Evolutionary conservation across 1,284 basidiomycete genomes (phyloP).

Genomic region (Trichosporon ovoides): DNA sequence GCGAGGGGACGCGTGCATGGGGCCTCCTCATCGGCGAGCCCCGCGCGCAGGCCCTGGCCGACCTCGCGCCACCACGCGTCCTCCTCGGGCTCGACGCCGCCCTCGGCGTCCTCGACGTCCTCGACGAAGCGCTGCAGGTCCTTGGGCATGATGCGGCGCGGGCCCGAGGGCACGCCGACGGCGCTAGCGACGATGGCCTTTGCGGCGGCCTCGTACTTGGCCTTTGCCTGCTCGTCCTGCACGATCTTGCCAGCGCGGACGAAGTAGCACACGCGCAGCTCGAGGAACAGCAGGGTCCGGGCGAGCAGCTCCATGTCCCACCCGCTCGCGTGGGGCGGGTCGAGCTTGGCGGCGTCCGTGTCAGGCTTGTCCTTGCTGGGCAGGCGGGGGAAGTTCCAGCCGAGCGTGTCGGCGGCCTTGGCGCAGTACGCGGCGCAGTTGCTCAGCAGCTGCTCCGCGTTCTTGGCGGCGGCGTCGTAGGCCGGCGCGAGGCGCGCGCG

Average conservation of each 20-base stretch:
- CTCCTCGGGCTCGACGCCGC: conserved; percentile 12
- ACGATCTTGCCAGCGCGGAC: conserved; percentile 12
- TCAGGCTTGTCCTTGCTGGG: conserved; percentile 10
- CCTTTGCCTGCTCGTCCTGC: conserved; percentile 5
- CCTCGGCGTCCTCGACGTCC: conserved; percentile 36
- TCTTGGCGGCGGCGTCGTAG: conserved; percentile 39
- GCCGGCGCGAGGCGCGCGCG: conserved; percentile 30
- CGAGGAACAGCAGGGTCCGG: conserved; percentile 21
- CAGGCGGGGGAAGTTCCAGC: conserved; percentile 29
- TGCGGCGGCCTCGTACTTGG: conserved; percentile 19
- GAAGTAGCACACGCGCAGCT: conserved; percentile 30
- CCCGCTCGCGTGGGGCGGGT: conserved; percentile 30
- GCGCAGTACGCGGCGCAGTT: conserved; percentile 39
- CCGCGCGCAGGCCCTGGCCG: conserved; percentile 1
- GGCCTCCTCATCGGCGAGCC: conserved; percentile 6
- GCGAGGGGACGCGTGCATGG: not conserved
- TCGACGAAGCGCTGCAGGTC: conserved; percentile 34
- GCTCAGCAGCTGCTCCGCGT: conserved; percentile 35
- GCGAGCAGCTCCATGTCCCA: conserved; percentile 43
- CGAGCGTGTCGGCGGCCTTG: conserved; percentile 31
- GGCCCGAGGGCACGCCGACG: conserved; percentile 9
- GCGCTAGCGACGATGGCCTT: conserved; percentile 14
- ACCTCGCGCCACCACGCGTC: conserved; percentile 18
- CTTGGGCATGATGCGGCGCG: conserved; percentile 15
- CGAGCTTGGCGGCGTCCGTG: conserved; percentile 10